Evolutionary conservation across 2,329 filamentous ascomycete species (phyloP), one percentile per base, ranked within the genome.

Genomic region (Aaosphaeria pasadenensis): DNA sequence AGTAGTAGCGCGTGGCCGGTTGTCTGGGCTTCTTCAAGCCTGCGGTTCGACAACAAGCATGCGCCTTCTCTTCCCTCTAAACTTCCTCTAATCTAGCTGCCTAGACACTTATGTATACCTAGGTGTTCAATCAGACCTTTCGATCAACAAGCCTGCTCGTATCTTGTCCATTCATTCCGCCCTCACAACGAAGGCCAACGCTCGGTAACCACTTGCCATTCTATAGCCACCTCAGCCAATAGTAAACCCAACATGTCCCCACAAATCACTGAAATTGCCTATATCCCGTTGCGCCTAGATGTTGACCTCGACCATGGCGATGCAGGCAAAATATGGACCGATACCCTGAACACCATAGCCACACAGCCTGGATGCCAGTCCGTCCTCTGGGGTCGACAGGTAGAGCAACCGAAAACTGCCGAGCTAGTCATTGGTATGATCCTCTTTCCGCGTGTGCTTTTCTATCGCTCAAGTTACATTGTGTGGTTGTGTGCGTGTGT

Each of bases 211-310:
- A 36, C 33, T 36, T 36, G 9, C n/a, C 7, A 36, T n/a, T n/a
- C 33, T n/a, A 4, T n/a, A 2, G 3, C 33, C 33, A 36, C 33
- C 33, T 9, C 33, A 36, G n/a, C 33, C 33, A 36, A 36, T n/a
- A 36, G 33, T 9, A n/a, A 36, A n/a, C 33, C 33, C 33, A 36
- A 36, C 33, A 67, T 65, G 62, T 38, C 57, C 4, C 42, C 46
- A 5, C 50, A 44, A 17, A 66, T 62, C 28, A 73, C 71, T 3
- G 75, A 77, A 60, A 61, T 76, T 45, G 67, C 62, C 11, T 59
- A 62, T 44, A 43, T 76, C 5, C 63, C 70, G 0, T 58, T 77
- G 39, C 65, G 63, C n/a, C 43, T 71, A 1, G 67, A 63, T n/a
- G 30, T 58, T 32, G 53, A 62, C 36, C 44, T 67, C 4, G 42